phyloP scores from a whole-genome alignment of 768 basidiomycete species.

The Auricularia heimuer region DNA sequence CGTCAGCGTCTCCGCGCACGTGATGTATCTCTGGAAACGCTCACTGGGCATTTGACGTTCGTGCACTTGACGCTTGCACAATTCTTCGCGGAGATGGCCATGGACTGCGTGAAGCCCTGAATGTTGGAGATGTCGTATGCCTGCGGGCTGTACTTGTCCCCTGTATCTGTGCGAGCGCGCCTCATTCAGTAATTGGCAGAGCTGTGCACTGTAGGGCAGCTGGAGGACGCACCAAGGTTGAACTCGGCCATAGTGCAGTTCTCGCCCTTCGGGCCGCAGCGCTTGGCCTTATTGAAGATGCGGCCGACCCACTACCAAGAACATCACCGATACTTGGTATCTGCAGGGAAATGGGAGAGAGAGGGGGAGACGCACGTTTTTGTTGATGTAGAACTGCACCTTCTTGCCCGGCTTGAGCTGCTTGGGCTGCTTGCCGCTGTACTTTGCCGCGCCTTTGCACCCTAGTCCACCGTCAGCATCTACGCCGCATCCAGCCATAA shows the following conservation, averaged over 20 bases:
- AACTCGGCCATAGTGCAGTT: conserved; percentile 30
- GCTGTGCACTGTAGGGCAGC: not conserved
- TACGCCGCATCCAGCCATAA: not conserved
- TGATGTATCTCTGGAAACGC: not conserved
- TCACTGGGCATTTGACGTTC: not conserved
- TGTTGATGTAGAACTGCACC: not conserved
- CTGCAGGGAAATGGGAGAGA: conserved; percentile 10
- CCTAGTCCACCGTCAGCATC: not conserved
- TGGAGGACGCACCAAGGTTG: conserved; percentile 18
- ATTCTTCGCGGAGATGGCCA: conserved; percentile 26
- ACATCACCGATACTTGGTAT: conserved; percentile 5
- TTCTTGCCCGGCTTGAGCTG: conserved; percentile 16
- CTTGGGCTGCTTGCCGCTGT: conserved; percentile 27
- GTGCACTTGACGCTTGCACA: conserved; percentile 33
- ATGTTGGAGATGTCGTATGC: conserved; percentile 37
- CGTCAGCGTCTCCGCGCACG: not conserved
- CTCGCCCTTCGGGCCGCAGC: conserved; percentile 29
- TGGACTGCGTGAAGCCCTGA: conserved; percentile 32
- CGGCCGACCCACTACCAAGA: conserved; percentile 33
- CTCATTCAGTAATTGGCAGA: not conserved
- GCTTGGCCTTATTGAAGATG: conserved; percentile 29
- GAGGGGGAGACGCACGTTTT: not conserved
- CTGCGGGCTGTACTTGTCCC: conserved; percentile 15
- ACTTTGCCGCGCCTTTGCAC: conserved; percentile 15
- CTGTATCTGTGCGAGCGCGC: conserved; percentile 7